Conservation (phyloP, 148 eudicot genomes). For the Fallopia convolvulus region DNA sequence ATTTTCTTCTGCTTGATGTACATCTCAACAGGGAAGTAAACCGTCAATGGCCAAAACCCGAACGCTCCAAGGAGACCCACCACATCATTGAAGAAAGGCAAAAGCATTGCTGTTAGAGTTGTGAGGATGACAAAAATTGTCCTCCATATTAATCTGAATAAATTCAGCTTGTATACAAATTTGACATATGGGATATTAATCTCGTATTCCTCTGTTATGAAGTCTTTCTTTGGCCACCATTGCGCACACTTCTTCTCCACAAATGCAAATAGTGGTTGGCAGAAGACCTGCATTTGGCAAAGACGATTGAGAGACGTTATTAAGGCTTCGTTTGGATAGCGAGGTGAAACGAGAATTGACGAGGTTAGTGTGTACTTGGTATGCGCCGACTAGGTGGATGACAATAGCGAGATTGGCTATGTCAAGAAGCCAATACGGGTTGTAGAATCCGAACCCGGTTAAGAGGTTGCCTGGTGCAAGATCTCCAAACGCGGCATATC, state of each 20-base stretch:
- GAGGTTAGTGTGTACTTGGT: conserved; percentile 21
- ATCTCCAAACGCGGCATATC: conserved; percentile 56
- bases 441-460: conserved; percentile 50
- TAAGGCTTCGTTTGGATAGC: background rate
- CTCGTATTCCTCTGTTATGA: conserved; percentile 21
- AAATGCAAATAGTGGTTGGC: conserved; percentile 40
- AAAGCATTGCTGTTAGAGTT: conserved; percentile 32
- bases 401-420: conserved; percentile 44
- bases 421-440: conserved; percentile 50
- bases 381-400: conserved; percentile 43
- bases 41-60: conserved; percentile 35
- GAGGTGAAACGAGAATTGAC: background rate
- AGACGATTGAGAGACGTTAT: background rate
- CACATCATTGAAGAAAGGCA: conserved; percentile 47
- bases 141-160: conserved; percentile 37
- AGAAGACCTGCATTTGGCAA: conserved; percentile 18
- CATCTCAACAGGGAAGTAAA: conserved; percentile 38
- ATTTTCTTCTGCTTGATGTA: conserved; percentile 30
- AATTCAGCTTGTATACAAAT: conserved; percentile 17
- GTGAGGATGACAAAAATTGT: conserved; percentile 27
- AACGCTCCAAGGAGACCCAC: conserved; percentile 42
- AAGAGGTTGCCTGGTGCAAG: conserved; percentile 42
- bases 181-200: conserved; percentile 20
- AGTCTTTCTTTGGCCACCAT: conserved; percentile 21
- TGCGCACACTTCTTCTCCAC: conserved; percentile 33